Evolutionary conservation across 192 early-diverging fungal species (phyloP), one percentile per base, ranked within the genome.

Genomic region (Chytriomyces confervae): DNA sequence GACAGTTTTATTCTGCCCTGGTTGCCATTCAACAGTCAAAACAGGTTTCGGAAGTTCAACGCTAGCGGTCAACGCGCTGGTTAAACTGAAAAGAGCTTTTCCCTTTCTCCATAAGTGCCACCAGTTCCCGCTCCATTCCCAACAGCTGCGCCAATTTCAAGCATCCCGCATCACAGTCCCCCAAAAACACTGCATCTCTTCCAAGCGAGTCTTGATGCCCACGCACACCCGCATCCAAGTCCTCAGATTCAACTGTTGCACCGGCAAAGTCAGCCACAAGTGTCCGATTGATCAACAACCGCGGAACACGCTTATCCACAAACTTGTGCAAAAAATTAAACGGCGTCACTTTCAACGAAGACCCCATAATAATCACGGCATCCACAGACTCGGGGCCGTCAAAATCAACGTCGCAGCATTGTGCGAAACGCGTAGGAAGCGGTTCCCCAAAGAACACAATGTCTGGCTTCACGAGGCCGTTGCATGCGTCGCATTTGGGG

Each of bases 371-470:
- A 81, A 98, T 94, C 18, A 97, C 77, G 47, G 95, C 81, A 6
- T 81, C 53, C 23, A 79, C 72, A 36, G 36, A 36, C 36, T 36
- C 36, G 36, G 36, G 36, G 7, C 60, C 43, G 49, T 78, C 77
- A 7, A 43, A 18, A 74, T 70, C 53, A 36, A 36, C 36, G 76
- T 71, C 1, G 61, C 73, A 6, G 67, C 69, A 7, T 36, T 36
- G 36, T 18, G 24, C 7, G 27, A 72, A 60, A 11, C 91, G 89
- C 23, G 83, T 72, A 7, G 97, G 97, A 57, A 99, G 83, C 18
- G 83, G 77, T 81, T 99, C 94, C 24, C 96, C 96, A 84, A 99
- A 99, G 78, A 99, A 99, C 0, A 94, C 95, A 67, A 99, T 97
- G 72, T 96, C 91, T 8, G 96, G 96, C 76, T 98, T 98, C 76